Conservation (phyloP, 192 early-diverging fungal genomes). For the Entomortierella parvispora region DNA sequence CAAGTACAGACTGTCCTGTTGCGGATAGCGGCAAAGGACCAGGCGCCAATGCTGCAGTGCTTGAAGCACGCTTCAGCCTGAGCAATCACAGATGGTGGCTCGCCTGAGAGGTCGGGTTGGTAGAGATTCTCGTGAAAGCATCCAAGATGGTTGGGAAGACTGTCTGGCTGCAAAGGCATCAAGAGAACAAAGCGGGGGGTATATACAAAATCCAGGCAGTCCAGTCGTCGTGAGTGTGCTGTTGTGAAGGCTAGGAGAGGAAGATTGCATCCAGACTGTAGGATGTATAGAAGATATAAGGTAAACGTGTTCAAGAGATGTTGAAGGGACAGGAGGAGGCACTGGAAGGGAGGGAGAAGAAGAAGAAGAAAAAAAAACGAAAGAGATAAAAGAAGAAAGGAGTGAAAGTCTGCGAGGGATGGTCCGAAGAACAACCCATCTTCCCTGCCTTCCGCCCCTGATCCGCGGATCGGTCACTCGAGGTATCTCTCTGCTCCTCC, state of each 20-base stretch:
- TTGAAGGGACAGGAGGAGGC: background rate
- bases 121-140: conserved; percentile 28
- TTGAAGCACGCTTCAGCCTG: conserved; percentile 46
- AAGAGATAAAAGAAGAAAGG: background rate
- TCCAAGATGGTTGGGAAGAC: conserved; percentile 26
- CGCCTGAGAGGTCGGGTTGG: conserved; percentile 32
- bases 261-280: background rate
- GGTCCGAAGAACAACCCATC: background rate
- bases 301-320: background rate
- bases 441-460: too few relatives aligned
- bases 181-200: background rate
- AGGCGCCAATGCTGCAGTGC: conserved; percentile 45
- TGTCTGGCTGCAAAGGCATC: conserved; percentile 5
- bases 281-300: background rate
- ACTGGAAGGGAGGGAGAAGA: background rate
- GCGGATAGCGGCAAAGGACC: conserved; percentile 36
- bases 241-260: background rate
- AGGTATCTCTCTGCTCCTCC: background rate
- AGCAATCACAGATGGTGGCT: conserved; percentile 34
- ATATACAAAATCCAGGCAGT: too few relatives aligned
- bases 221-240: background rate
- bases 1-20: conserved; percentile 45
- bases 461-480: too few relatives aligned
- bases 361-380: background rate
- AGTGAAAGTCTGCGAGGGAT: background rate